phyloP scores from a whole-genome alignment of 306 rosid species.

The Herpetospermum pedunculosum region DNA sequence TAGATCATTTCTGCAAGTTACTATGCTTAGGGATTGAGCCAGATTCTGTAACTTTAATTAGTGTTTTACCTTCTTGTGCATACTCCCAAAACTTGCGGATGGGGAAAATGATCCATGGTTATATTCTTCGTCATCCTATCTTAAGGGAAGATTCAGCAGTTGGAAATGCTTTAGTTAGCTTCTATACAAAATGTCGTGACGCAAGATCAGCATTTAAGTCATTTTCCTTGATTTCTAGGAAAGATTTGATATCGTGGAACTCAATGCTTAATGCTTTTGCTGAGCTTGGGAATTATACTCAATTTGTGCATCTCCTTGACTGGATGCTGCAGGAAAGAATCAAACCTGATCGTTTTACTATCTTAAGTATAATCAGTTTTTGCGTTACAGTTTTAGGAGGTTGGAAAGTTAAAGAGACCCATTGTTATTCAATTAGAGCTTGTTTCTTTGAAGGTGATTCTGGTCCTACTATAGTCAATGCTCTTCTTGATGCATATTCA shows the following conservation, averaged over 20 bases:
- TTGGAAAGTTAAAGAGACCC: constrained; percentile 66
- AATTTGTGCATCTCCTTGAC: constrained; percentile 38
- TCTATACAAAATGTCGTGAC: constrained; percentile 55
- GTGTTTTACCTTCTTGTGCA: constrained; percentile 68
- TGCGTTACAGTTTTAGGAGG: constrained; percentile 32
- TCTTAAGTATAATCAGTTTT: constrained; percentile 45
- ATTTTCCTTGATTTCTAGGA: constrained; percentile 39
- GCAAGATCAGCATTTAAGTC: constrained; percentile 34
- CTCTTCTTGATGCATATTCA: constrained; percentile 82
- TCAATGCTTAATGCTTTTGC: constrained; percentile 59
- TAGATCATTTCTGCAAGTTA: constrained; percentile 43
- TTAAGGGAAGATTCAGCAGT: constrained; percentile 39
- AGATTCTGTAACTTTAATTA: constrained; percentile 65
- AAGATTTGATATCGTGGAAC: constrained; percentile 94
- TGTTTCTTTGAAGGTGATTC: constrained; percentile 31
- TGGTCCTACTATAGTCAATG: constrained; percentile 51
- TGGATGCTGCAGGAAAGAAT: constrained; percentile 40
- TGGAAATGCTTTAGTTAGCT: constrained; percentile 67
- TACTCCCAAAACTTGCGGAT: constrained; percentile 25
- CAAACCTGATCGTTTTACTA: constrained; percentile 52
- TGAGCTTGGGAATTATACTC: constrained; percentile 25
- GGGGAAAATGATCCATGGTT: constrained; percentile 66
- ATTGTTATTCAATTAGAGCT: constrained; percentile 47
- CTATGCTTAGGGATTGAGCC: constrained; percentile 25
- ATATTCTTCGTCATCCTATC: constrained; percentile 36